Evolutionary conservation across 139 green algal genomes (phyloP), one percentile per base, ranked within the genome.

Genomic region (Closterium sp.): DNA sequence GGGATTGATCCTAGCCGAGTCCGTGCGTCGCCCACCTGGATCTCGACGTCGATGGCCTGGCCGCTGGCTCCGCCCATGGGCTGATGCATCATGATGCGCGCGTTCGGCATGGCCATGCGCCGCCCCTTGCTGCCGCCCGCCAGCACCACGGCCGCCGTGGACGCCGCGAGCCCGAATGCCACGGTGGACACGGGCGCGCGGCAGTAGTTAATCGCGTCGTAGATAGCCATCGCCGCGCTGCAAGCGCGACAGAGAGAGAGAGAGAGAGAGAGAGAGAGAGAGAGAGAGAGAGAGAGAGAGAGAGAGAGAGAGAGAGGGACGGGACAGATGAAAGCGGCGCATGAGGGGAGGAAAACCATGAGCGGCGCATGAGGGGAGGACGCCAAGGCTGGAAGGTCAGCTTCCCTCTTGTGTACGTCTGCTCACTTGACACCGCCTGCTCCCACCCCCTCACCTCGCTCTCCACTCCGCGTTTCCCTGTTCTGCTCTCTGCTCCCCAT

Each of bases 121-220:
- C 97, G 97, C 34, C 97, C 97, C 94, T 98, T 98, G 66, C 95
- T 96, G 34, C 97, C 97, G 4, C 95, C 94, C 31, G 97, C 97
- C 95, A 95, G 91, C 36, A 94, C 34, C 55, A 94, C 19, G 3
- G 92, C 92, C 33, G 43, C 89, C 83, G 92, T 38, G 36, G 35
- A 90, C 12, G 89, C 92, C 21, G 90, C 90, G 23, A 93, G 85
- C 30, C 92, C 92, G 66, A 94, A 93, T 4, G 66, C 64, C 21
- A 94, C 43, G 1, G 92, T 94, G 33, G 96, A 95, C 34, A 98
- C 96, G 87, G 97, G 96, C 1, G 95, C 94, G 32, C 84, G 64
- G 91, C 90, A 94, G 87, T 97, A 94, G 96, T 97, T 96, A 96
- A 99, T 99, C 38, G 97, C 97, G 90, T 99, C 98, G 64, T 86